These are phyloP conservation scores for Thozetella sp. DNA, from an alignment of 495 filamentous ascomycete species.

Conservation along the genomic window DNA sequence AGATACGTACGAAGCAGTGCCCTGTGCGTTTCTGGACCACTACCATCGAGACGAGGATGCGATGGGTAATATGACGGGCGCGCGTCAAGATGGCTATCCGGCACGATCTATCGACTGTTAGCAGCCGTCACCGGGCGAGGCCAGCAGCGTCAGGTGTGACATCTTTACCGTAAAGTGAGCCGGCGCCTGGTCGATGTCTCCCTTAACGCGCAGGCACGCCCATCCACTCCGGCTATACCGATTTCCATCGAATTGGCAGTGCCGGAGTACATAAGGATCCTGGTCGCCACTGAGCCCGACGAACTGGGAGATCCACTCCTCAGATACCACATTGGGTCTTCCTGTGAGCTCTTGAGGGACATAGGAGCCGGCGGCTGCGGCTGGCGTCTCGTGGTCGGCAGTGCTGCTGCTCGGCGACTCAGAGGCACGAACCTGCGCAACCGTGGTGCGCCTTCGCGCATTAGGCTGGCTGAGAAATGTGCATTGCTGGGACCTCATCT, in stretches of 20 bases:
- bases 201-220: background rate
- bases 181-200: background rate
- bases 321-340: background rate
- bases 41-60: background rate
- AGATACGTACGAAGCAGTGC: background rate
- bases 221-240: background rate
- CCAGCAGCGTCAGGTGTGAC: background rate
- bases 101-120: background rate
- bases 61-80: background rate
- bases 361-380: background rate
- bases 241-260: background rate
- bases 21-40: background rate
- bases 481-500: background rate
- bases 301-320: background rate
- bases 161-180: background rate
- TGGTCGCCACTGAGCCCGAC: background rate
- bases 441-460: background rate
- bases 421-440: background rate
- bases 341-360: background rate
- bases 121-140: no score
- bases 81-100: background rate
- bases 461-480: background rate
- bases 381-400: no score
- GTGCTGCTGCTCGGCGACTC: background rate
- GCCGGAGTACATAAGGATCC: background rate